A percentile compares a stretch with the other conserved stretches of the same genome.
These are phyloP conservation scores for Pythium periplocum DNA, from an alignment of 352 stramenopile genomes.

Conservation along the genomic window DNA sequence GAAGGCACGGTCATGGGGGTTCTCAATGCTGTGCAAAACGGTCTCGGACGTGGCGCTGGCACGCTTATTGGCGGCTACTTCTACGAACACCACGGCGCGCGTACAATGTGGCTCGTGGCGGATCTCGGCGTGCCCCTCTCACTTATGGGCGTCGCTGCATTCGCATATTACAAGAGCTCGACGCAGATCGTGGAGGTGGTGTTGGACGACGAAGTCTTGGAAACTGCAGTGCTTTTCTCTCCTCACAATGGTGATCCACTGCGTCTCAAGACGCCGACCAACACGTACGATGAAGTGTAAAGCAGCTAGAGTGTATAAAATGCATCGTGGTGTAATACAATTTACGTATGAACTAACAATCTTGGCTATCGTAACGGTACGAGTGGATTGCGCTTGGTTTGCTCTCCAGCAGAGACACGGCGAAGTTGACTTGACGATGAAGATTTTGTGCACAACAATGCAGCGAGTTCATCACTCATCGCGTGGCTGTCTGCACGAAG, in stretches of 20 bases:
- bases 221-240: not conserved
- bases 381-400: too few species aligned
- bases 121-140: conserved; percentile 64
- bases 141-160: conserved; percentile 42
- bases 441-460: too few species aligned
- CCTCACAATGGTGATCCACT: not conserved
- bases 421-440: too few species aligned
- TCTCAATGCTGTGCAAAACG: conserved; percentile 73
- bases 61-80: conserved; percentile 74
- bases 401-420: too few species aligned
- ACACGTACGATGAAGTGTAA: conserved; percentile 4
- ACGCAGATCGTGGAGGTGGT: conserved; percentile 15
- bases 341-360: too few species aligned
- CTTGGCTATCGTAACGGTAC: too few species aligned
- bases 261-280: not conserved
- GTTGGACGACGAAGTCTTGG: conserved; percentile 13
- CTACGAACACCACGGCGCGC: conserved; percentile 62
- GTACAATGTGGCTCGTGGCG: conserved; percentile 63
- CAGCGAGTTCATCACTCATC: too few species aligned
- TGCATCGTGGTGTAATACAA: too few species aligned
- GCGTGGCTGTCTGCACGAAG: conserved; percentile 10
- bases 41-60: conserved; percentile 50
- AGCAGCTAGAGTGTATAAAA: too few species aligned
- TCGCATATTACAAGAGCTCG: conserved; percentile 55
- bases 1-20: conserved; percentile 76